A percentile compares a stretch with the other conserved stretches of the same genome.
Evolutionary conservation across 2,329 filamentous ascomycete genomes (phyloP).

Genomic region (Anthostomella pinea): DNA sequence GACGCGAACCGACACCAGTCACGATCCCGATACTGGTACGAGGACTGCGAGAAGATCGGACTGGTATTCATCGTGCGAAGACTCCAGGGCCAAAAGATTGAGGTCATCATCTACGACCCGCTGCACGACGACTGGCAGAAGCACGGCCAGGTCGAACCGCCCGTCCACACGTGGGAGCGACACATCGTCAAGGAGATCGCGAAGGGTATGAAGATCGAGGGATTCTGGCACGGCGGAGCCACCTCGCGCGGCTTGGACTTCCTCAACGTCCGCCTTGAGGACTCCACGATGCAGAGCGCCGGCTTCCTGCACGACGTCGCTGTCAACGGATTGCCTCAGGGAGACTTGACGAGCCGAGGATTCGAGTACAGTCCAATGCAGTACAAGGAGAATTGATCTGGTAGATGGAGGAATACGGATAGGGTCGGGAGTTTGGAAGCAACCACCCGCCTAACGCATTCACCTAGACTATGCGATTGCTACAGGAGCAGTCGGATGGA

Average conservation of each 20-base stretch:
- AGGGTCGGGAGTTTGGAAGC: no score
- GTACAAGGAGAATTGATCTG: no score
- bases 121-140: neutral
- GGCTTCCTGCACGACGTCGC: neutral
- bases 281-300: slow-evolving; percentile 1
- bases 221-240: neutral
- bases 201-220: neutral
- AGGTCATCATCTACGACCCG: neutral
- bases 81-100: neutral
- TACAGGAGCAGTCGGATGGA: no score
- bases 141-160: neutral
- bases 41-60: neutral
- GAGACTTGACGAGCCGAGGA: neutral
- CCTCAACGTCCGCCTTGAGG: neutral
- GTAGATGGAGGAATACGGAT: no score
- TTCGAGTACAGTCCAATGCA: no score
- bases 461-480: no score
- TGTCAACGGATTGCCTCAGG: neutral
- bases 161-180: neutral
- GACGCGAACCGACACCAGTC: neutral
- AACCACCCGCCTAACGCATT: no score
- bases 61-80: neutral
- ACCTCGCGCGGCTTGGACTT: neutral
- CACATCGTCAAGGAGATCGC: neutral
- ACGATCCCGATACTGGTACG: neutral